A percentile compares a stretch with the other conserved stretches of the same genome.
Evolutionary conservation across 2,329 filamentous ascomycete species (phyloP).

Genomic region (Botrytis galanthina): DNA sequence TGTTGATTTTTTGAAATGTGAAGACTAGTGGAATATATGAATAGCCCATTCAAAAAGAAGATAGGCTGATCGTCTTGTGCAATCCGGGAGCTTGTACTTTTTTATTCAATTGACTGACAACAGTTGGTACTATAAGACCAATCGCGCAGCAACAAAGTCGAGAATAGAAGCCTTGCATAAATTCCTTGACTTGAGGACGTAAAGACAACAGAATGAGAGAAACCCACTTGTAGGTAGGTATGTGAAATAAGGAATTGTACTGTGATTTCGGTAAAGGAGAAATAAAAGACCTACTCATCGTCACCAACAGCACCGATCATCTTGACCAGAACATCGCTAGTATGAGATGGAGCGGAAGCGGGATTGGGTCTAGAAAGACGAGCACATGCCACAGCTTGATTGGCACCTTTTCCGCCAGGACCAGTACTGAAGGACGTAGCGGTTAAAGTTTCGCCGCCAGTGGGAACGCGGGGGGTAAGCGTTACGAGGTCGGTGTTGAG

Average conservation of each 20-base stretch:
- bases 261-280: background rate
- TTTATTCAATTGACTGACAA: too few relatives aligned
- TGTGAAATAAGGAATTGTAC: background rate
- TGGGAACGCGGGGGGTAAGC: slow-evolving; percentile 78
- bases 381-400: slow-evolving; percentile 87
- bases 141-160: too few relatives aligned
- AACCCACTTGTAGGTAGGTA: background rate
- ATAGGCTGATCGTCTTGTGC: background rate
- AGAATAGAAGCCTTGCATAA: background rate
- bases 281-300: slow-evolving; percentile 7
- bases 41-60: background rate
- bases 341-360: slow-evolving; percentile 23
- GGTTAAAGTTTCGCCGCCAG: slow-evolving; percentile 83
- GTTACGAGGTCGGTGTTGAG: slow-evolving; percentile 94
- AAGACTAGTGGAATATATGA: background rate
- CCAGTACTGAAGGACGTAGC: slow-evolving; percentile 74
- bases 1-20: background rate
- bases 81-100: background rate
- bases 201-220: background rate
- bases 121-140: background rate
- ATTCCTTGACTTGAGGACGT: background rate
- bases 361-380: slow-evolving; percentile 66
- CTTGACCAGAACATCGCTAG: slow-evolving; percentile 48
- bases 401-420: slow-evolving; percentile 90
- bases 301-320: slow-evolving; percentile 73